Conservation (phyloP, 1,284 basidiomycete genomes). For the Hemileia vastatrix region DNA sequence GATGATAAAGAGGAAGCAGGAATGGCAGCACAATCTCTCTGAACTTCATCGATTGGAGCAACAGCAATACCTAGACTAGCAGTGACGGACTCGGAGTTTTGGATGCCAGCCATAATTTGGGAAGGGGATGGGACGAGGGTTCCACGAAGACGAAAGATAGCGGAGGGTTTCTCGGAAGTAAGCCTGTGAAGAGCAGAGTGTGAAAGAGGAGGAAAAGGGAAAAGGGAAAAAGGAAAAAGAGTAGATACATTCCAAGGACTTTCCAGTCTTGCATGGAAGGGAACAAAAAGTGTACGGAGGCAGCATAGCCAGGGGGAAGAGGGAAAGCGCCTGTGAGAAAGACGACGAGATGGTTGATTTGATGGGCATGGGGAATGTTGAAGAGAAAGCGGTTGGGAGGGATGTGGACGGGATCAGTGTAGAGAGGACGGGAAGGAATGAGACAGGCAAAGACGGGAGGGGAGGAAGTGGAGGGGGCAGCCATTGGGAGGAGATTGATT, state of each 20-base stretch:
- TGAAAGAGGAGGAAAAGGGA: slow-evolving; percentile 3
- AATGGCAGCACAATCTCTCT: slow-evolving; percentile 36
- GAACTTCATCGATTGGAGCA: slow-evolving; percentile 51
- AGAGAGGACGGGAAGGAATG: slow-evolving; percentile 19
- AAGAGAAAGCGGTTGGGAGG: slow-evolving; percentile 54
- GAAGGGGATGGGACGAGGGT: slow-evolving; percentile 47
- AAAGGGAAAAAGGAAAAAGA: slow-evolving; percentile 5
- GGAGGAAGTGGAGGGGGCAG: too few species aligned
- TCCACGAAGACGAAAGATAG: slow-evolving; percentile 74
- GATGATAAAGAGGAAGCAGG: neutral
- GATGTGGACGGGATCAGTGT: neutral
- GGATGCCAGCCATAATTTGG: neutral
- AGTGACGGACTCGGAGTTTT: slow-evolving; percentile 47
- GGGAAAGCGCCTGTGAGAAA: slow-evolving; percentile 74
- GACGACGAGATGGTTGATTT: slow-evolving; percentile 80
- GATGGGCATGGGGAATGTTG: slow-evolving; percentile 61
- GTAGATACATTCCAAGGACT: slow-evolving; percentile 64
- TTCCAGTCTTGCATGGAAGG: slow-evolving; percentile 66
- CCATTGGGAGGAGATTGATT: too few species aligned
- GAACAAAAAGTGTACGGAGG: slow-evolving; percentile 80
- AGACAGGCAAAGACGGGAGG: slow-evolving; percentile 16
- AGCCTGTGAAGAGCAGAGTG: slow-evolving; percentile 51
- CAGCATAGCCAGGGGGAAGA: slow-evolving; percentile 79
- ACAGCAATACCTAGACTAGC: slow-evolving; percentile 63
- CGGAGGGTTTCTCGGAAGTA: slow-evolving; percentile 80